Evolutionary conservation across 78 protist species (phyloP).

Genomic region (Cavenderia fasciculata): DNA sequence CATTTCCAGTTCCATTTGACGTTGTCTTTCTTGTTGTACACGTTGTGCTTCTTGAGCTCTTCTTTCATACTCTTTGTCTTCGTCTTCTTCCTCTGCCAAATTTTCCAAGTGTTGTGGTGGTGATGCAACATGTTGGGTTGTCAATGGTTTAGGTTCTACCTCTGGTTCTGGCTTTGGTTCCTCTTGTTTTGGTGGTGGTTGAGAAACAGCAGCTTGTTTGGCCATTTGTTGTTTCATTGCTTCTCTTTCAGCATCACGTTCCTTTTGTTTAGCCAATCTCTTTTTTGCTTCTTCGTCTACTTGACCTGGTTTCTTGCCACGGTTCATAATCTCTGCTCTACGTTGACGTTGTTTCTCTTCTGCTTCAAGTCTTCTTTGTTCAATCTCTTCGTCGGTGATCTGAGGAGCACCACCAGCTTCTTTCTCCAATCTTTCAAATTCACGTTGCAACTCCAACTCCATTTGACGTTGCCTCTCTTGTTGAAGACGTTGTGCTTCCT

Average conservation of each 20-base stretch:
- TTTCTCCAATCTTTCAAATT: slow-evolving; percentile 44
- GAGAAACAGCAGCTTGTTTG: neutral
- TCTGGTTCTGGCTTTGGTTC: neutral
- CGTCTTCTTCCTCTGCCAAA: neutral
- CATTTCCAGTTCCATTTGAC: slow-evolving; percentile 15
- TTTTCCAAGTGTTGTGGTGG: neutral
- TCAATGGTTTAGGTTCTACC: no score
- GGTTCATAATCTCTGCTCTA: neutral
- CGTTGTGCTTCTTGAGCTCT: slow-evolving; percentile 4
- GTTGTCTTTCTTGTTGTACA: slow-evolving; percentile 28
- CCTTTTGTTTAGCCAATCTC: slow-evolving; percentile 33
- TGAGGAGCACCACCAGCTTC: neutral
- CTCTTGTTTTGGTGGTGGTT: neutral
- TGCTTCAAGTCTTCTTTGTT: neutral
- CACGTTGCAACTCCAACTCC: slow-evolving; percentile 43
- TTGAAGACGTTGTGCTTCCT: slow-evolving; percentile 17
- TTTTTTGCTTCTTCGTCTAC: slow-evolving; percentile 25
- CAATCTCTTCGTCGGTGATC: neutral
- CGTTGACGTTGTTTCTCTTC: slow-evolving; percentile 22
- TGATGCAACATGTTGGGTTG: no score
- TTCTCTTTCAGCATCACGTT: slow-evolving; percentile 50
- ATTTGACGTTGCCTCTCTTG: slow-evolving; percentile 50
- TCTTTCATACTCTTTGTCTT: slow-evolving; percentile 9
- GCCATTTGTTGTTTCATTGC: slow-evolving; percentile 30
- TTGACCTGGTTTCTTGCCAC: neutral